Base-by-base conservation (phyloP, 164 flowering plant genomes). In the Piper betle region DNA sequence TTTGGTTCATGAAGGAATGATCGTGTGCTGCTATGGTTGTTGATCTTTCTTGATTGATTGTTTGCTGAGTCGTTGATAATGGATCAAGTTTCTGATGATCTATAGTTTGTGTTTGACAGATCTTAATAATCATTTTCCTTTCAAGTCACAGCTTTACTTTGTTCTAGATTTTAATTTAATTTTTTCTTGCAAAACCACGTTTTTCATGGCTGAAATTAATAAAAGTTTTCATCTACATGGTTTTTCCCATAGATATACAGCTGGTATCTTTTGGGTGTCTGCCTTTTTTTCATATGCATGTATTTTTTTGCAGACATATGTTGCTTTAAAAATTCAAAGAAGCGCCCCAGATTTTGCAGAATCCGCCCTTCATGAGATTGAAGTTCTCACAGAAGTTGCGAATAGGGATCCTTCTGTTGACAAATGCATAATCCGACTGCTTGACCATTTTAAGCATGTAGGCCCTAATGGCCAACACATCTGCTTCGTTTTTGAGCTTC, bases 381-480 rank as follows among this genome's bases (percentile, higher is more conserved):
- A 89, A 64, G 40, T 92, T 19, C 86, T 92, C 57, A 80, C 87
- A 37, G 82, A 85, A 15, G 66, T 89, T 66, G 80, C 96, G 10
- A 64, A 80, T 50, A 86, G 89, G 41, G 96, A 87, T 60, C 81
- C 89, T 9, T 73, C 84, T 2, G 76, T 82, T 73, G 73, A 80
- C 50, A 86, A 83, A 62, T 81, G 62, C 62, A 76, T 83, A 53
- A 82, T 89, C 55, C 80, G 66, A 54, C 69, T 92, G 70, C 57
- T 92, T 3, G 96, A 92, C 65, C 96, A 89, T 55, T 92, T 92
- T 63, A 92, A 86, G 83, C 96, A 89, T 53, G 25, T 78, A 2
- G 98, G 97, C 33, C 98, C 98, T 41, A 92, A 92, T 67, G 98
- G 97, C 59, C 96, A 86, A 71, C 98, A 92, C 75, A 60, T 71